Percentiles rank a stretch among this genome's conserved stretches.
Conservation (phyloP, 2,329 filamentous ascomycete species). For the Sarocladiaceae sp. region DNA sequence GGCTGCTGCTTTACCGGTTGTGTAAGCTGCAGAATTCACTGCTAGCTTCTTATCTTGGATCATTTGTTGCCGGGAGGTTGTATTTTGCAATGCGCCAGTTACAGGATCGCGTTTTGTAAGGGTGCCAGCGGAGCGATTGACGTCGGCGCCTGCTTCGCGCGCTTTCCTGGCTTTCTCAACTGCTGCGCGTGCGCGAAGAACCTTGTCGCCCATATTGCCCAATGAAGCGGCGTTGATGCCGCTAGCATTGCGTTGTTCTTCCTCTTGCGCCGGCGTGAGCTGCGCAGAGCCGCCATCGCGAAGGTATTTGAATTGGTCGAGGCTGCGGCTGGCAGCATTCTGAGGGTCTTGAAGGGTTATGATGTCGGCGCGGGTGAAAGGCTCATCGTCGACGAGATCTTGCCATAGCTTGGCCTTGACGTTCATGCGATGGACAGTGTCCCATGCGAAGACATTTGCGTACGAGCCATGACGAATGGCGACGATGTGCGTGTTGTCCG, state of each 20-base stretch:
- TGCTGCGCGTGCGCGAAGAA: slow-evolving; percentile 85
- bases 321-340: slow-evolving; percentile 75
- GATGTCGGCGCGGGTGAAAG: slow-evolving; percentile 86
- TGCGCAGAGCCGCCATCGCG: slow-evolving; percentile 72
- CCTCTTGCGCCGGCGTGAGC: slow-evolving; percentile 65
- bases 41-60: slow-evolving; percentile 58
- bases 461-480: slow-evolving; percentile 75
- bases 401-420: slow-evolving; percentile 96
- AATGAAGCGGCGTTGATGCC: slow-evolving; percentile 77
- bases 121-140: slow-evolving; percentile 49
- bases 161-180: slow-evolving; percentile 86
- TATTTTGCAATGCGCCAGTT: slow-evolving; percentile 6
- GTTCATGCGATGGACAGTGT: slow-evolving; percentile 92
- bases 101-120: slow-evolving; percentile 30
- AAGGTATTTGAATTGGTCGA: slow-evolving; percentile 85
- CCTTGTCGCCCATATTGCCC: slow-evolving; percentile 75
- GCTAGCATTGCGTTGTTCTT: slow-evolving; percentile 58
- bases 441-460: slow-evolving; percentile 94
- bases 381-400: slow-evolving; percentile 81
- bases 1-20: slow-evolving; percentile 84
- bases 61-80: slow-evolving; percentile 27
- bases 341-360: slow-evolving; percentile 96
- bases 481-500: slow-evolving; percentile 95
- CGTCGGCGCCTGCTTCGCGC: slow-evolving; percentile 55
- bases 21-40: slow-evolving; percentile 86